Evolutionary conservation across 2,329 filamentous ascomycete genomes (phyloP).

Genomic region (Penicillium nordicum): DNA sequence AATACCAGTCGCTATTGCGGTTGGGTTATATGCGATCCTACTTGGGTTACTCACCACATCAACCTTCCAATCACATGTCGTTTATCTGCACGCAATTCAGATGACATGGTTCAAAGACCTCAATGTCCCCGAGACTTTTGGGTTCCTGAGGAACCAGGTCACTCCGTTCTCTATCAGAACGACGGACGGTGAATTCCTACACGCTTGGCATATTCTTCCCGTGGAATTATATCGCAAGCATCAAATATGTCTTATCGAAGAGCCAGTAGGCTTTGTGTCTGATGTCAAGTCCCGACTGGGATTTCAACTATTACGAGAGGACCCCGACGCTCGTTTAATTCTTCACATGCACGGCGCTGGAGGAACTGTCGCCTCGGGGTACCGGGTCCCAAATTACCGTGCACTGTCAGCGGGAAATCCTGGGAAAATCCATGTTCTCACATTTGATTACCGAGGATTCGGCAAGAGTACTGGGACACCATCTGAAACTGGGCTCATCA

Average conservation of each 20-base stretch:
- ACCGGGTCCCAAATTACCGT: constrained; percentile 9
- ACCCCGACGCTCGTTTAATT: neutral
- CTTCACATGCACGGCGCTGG: constrained; percentile 5
- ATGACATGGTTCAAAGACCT: constrained; percentile 56
- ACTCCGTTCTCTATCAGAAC: constrained; percentile 49
- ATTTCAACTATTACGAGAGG: constrained; percentile 46
- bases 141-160: constrained; percentile 50
- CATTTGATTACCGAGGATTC: constrained; percentile 54
- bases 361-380: constrained; percentile 3
- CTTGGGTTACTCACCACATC: constrained; percentile 46
- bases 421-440: constrained; percentile 54
- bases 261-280: constrained; percentile 35
- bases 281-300: constrained; percentile 38
- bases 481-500: constrained; percentile 54
- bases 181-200: constrained; percentile 40
- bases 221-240: constrained; percentile 46
- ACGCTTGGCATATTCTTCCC: constrained; percentile 52
- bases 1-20: constrained; percentile 10
- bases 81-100: constrained; percentile 55
- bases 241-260: constrained; percentile 39
- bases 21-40: constrained; percentile 44
- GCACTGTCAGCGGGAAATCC: constrained; percentile 33
- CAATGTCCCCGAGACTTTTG: constrained; percentile 48
- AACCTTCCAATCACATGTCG: constrained; percentile 53
- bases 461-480: constrained; percentile 53